Percentiles rank a stretch among this genome's conserved stretches.
Evolutionary conservation across 2,329 filamentous ascomycete species (phyloP).

Genomic region (Eutypa lata): DNA sequence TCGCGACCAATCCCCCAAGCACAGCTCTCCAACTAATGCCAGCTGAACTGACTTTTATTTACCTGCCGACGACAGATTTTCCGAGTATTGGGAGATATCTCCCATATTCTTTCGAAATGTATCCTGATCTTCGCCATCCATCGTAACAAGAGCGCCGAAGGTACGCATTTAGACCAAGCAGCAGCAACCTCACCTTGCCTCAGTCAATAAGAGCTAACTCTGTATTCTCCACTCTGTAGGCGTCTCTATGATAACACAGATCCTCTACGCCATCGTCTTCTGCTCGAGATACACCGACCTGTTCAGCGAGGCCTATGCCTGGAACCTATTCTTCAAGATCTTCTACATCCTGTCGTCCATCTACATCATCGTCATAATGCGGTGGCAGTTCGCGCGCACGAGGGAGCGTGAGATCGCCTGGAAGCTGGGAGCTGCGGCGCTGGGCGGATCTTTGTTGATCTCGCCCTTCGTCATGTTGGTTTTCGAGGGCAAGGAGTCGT

Average conservation of each 20-base stretch:
- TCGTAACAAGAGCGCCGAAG: conserved; percentile 81
- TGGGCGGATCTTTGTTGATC: conserved; percentile 61
- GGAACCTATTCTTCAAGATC: conserved; percentile 83
- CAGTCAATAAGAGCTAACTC: no score
- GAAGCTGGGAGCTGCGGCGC: conserved; percentile 74
- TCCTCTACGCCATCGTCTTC: conserved; percentile 84
- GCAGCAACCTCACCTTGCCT: not conserved
- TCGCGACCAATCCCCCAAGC: not conserved
- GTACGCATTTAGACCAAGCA: conserved; percentile 34
- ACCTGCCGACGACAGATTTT: conserved; percentile 54
- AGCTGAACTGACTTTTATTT: not conserved
- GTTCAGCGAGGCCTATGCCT: conserved; percentile 55
- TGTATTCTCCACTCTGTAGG: no score
- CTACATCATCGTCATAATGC: conserved; percentile 87
- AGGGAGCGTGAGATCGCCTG: conserved; percentile 88
- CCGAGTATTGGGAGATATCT: conserved; percentile 78
- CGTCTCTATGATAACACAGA: conserved; percentile 87
- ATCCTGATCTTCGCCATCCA: conserved; percentile 91
- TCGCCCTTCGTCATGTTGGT: conserved; percentile 73
- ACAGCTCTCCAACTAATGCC: not conserved
- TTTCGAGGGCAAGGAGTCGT: conserved; percentile 48
- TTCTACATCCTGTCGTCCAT: conserved; percentile 82
- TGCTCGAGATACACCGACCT: conserved; percentile 83
- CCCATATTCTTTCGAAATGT: conserved; percentile 81
- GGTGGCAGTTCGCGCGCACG: conserved; percentile 80